Evolutionary conservation across 2,329 filamentous ascomycete species (phyloP).

Genomic region (Diaporthe ilicicola): DNA sequence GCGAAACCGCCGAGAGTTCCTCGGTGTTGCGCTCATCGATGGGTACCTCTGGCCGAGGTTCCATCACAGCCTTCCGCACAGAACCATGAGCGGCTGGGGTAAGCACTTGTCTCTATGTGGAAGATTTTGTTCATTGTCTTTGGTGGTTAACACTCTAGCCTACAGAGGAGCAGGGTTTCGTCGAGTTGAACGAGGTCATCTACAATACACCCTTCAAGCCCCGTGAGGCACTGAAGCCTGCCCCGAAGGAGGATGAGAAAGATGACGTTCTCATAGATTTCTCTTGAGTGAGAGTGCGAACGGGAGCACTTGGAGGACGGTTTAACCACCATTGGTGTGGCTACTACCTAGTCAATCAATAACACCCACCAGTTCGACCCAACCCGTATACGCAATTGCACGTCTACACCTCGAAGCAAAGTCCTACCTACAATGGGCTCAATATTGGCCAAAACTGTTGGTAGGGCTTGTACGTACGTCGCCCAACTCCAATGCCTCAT

Average conservation of each 20-base stretch:
- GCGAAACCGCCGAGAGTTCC: neutral
- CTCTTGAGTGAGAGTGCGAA: neutral
- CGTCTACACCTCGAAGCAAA: too few species aligned
- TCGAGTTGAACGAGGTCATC: constrained; percentile 10
- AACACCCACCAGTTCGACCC: too few species aligned
- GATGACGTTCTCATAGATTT: neutral
- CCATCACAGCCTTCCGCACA: neutral
- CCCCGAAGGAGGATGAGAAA: neutral
- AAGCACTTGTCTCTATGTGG: neutral
- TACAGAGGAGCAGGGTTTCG: constrained; percentile 4
- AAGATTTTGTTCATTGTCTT: neutral
- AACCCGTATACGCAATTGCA: too few species aligned
- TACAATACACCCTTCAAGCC: neutral
- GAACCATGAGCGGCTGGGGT: neutral
- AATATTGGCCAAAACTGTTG: too few species aligned
- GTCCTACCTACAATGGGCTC: too few species aligned
- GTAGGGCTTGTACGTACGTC: too few species aligned
- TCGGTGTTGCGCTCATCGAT: neutral
- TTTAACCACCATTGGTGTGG: too few species aligned
- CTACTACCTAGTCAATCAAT: too few species aligned
- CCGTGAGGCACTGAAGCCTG: neutral
- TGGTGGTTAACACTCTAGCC: neutral
- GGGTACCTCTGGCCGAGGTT: constrained; percentile 5
- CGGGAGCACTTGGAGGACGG: too few species aligned
- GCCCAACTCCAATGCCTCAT: too few species aligned